Percentiles rank a stretch among this genome's conserved stretches.
These are phyloP conservation scores for Dendrocalamus sinicus DNA, from an alignment of 176 grass and related monocot genomes.

Conservation along the genomic window DNA sequence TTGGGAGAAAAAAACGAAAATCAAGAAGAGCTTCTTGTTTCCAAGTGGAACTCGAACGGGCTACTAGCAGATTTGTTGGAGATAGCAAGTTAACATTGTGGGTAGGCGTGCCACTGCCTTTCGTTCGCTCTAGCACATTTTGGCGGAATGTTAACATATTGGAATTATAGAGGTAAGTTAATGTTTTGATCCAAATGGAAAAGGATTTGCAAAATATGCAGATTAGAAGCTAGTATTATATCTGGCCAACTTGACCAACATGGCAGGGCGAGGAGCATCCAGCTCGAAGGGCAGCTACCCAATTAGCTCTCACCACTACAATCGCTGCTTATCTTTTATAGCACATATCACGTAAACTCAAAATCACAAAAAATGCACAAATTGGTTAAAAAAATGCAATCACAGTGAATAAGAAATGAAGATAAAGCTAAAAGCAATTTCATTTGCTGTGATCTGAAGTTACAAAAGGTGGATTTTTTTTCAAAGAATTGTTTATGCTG, in stretches of 20 bases:
- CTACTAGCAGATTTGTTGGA: not conserved
- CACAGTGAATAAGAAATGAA: not conserved
- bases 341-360: not conserved
- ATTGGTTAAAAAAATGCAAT: not conserved
- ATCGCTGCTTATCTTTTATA: not conserved
- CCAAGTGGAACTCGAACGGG: not conserved
- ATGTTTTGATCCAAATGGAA: not conserved
- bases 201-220: not conserved
- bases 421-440: not conserved
- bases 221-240: not conserved
- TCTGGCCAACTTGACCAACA: conserved; percentile 19
- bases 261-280: not conserved
- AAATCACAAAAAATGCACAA: conserved; percentile 20
- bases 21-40: not conserved
- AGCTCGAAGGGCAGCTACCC: not conserved
- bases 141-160: not conserved
- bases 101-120: not conserved
- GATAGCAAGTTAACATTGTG: not conserved
- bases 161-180: not conserved
- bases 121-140: not conserved
- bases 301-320: not conserved
- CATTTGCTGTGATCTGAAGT: not conserved
- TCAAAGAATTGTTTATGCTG: not conserved
- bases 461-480: not conserved
- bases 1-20: not conserved